Percentiles rank a stretch among this genome's conserved stretches.
Evolutionary conservation across 768 basidiomycete species (phyloP).

Genomic region (Psilocybe azurescens): DNA sequence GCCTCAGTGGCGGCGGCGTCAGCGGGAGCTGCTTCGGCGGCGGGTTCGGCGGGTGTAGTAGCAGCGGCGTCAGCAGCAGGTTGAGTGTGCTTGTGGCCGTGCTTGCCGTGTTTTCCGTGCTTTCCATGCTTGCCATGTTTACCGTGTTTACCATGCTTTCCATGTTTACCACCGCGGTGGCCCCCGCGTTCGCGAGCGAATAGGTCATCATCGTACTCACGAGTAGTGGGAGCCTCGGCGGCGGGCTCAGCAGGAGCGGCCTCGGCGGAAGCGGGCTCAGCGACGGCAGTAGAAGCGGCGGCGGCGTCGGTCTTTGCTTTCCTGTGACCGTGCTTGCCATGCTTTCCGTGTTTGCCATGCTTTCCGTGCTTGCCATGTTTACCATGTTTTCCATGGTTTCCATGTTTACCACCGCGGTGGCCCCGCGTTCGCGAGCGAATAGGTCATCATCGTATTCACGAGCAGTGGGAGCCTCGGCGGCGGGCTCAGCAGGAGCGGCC

Average conservation of each 20-base stretch:
- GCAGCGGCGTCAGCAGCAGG: conserved; percentile 2
- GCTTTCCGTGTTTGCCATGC: too few relatives aligned
- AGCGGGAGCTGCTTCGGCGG: conserved; percentile 5
- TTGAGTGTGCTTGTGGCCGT: conserved; percentile 1
- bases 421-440: conserved; percentile 3
- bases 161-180: too few relatives aligned
- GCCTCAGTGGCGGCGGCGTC: conserved; percentile 1
- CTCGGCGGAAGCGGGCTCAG: background rate
- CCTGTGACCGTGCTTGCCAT: background rate
- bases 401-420: too few relatives aligned
- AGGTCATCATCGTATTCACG: conserved; percentile 3
- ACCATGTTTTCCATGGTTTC: background rate
- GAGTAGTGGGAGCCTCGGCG: background rate
- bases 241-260: background rate
- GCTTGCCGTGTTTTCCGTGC: background rate
- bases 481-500: background rate
- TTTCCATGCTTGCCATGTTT: background rate
- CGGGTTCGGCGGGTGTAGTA: background rate
- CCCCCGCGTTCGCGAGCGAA: background rate
- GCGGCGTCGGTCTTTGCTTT: background rate
- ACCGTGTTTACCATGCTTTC: background rate
- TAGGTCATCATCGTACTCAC: background rate
- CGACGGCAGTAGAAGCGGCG: background rate
- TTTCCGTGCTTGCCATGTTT: background rate
- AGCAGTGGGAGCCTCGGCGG: conserved; percentile 6